A percentile compares a stretch with the other conserved stretches of the same genome.
These are phyloP conservation scores for Phytophthora macrochlamydospora DNA, from an alignment of 352 stramenopile genomes.

Conservation along the genomic window DNA sequence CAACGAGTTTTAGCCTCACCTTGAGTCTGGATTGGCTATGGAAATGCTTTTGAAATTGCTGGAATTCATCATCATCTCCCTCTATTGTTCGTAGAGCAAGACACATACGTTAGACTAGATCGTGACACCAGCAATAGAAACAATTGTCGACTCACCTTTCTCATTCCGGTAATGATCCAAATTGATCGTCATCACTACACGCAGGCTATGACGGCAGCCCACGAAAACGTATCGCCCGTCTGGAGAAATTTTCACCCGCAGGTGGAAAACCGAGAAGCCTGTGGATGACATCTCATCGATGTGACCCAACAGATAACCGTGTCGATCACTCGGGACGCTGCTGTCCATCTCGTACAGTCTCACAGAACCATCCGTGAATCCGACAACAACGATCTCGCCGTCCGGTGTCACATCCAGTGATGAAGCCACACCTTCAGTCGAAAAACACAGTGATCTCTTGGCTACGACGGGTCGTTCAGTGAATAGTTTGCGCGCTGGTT, in stretches of 20 bases:
- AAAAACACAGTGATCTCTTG: conserved; percentile 83
- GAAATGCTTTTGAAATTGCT: conserved; percentile 84
- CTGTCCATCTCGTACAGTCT: conserved; percentile 88
- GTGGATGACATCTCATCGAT: conserved; percentile 78
- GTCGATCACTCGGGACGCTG: conserved; percentile 78
- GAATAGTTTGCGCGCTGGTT: conserved; percentile 63
- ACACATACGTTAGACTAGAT: conserved; percentile 4
- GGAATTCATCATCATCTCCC: conserved; percentile 77
- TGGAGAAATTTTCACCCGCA: conserved; percentile 79
- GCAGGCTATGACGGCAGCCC: conserved; percentile 64
- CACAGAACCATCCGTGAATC: conserved; percentile 80
- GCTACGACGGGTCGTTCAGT: conserved; percentile 43
- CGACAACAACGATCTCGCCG: conserved; percentile 83
- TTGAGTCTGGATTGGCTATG: conserved; percentile 57
- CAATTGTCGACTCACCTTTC: conserved; percentile 56
- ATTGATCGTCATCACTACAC: conserved; percentile 85
- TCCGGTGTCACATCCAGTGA: conserved; percentile 80
- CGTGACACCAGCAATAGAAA: neutral
- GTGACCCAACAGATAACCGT: conserved; percentile 81
- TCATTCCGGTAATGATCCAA: conserved; percentile 81
- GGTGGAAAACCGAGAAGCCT: conserved; percentile 47
- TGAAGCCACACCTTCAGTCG: conserved; percentile 72
- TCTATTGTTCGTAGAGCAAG: conserved; percentile 35
- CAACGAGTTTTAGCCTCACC: conserved; percentile 31
- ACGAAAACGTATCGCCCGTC: conserved; percentile 87